These are phyloP conservation scores for Clitocybe nebularis DNA, from an alignment of 1,284 basidiomycete genomes.

Conservation along the genomic window DNA sequence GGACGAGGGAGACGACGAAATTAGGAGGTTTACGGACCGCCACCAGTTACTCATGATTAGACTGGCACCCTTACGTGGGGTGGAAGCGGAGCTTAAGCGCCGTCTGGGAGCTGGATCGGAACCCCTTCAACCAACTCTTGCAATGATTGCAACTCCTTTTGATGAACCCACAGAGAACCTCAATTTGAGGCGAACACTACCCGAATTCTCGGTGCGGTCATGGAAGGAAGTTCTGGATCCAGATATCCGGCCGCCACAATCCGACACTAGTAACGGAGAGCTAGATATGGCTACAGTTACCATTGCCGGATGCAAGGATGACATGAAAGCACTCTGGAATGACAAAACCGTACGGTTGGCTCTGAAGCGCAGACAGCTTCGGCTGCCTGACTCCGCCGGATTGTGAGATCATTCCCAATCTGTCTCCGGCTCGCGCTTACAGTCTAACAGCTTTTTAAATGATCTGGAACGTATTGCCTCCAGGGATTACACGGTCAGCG, in stretches of 20 bases:
- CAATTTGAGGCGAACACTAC: conserved; percentile 17
- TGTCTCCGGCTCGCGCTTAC: conserved; percentile 4
- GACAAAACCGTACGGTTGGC: conserved; percentile 47
- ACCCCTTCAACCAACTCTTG: conserved; percentile 24
- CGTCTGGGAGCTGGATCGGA: conserved; percentile 38
- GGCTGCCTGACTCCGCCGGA: conserved; percentile 51
- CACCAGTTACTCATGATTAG: conserved; percentile 41
- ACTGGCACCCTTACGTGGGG: conserved; percentile 37
- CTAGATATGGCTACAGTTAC: conserved; percentile 39
- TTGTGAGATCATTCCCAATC: conserved; percentile 39
- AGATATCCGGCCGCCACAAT: conserved; percentile 13
- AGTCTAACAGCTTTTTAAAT: conserved; percentile 47
- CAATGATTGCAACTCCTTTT: conserved; percentile 40
- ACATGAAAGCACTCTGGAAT: conserved; percentile 56
- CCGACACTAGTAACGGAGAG: conserved; percentile 10
- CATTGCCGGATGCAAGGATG: conserved; percentile 49
- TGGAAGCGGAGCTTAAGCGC: conserved; percentile 41
- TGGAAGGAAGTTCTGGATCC: conserved; percentile 37
- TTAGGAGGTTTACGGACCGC: conserved; percentile 33
- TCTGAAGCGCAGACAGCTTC: conserved; percentile 42
- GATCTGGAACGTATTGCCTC: conserved; percentile 55
- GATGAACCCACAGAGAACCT: conserved; percentile 26
- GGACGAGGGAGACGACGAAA: conserved; percentile 15
- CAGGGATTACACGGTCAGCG: conserved; percentile 47
- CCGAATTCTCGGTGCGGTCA: conserved; percentile 37